Evolutionary conservation across 1,139 yeast genomes (phyloP), one percentile per base, ranked within the genome.

Genomic region (Candida sp.): DNA sequence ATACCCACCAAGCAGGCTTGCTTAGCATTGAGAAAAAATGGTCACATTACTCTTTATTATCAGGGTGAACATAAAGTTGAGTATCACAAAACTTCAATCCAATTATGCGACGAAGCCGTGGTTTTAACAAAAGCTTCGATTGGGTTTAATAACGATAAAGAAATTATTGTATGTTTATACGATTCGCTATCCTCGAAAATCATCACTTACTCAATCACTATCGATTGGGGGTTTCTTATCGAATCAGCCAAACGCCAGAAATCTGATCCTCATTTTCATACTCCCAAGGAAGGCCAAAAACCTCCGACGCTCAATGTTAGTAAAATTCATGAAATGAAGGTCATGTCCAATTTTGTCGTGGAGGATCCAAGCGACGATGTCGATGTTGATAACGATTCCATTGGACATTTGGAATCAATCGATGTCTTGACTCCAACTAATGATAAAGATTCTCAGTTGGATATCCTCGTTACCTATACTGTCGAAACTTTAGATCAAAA

Each of bases 1-100:
- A 65, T 81, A 12, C 63, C 75, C 5, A 75, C 84, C 5, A 85
- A 84, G 51, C 87, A 86, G 51, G 95, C 93, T 1, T 82, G 90
- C 54, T 63, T 87, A 29, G 81, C 81, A 0, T 65, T 88, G 30
- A 71, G 95, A 37, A 72, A 75, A 44, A 79, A 82, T 52, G 96
- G 95, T 1, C 70, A 72, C 41, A 57, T 87, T 33, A 64, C 77
- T 35, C 58, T 82, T 33, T 80, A 80, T 61, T 81, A 77, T 55
- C 89, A 83, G 55, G 81, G 82, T 15, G 84, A 79, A 49, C 83
- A 78, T 54, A 75, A 79, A 43, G 75, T 80, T 11, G 87, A 81
- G 47, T 82, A 80, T 55, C 71, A 71, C 46, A 73, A 70, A 48
- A 52, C 65, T 0, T 45, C 63, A 2, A 37, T 52, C 0, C 47